These are phyloP conservation scores for Leccinum uliginosum DNA, from an alignment of 768 basidiomycete genomes.

Conservation along the genomic window DNA sequence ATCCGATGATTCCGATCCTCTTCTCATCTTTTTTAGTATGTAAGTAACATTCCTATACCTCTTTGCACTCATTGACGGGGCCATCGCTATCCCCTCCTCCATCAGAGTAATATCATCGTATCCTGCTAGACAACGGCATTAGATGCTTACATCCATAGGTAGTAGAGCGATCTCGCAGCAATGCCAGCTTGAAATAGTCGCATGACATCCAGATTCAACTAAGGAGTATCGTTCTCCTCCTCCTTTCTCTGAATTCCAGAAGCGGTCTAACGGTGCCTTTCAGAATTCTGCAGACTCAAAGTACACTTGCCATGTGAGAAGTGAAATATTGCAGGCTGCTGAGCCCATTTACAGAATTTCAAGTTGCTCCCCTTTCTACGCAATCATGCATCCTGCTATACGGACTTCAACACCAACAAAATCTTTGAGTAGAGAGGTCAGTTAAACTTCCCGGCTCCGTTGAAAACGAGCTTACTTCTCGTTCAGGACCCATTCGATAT, in stretches of 20 bases:
- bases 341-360: no score
- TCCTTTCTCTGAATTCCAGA: no score
- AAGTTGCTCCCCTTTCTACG: not conserved
- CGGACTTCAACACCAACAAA: conserved; percentile 37
- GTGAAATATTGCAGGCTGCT: not conserved
- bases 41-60: not conserved
- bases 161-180: not conserved
- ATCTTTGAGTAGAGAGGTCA: conserved; percentile 24
- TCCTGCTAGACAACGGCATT: conserved; percentile 7
- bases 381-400: not conserved
- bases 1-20: not conserved
- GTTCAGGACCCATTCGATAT: conserved; percentile 44
- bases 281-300: no score
- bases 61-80: not conserved
- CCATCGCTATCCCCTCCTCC: no score
- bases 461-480: conserved; percentile 35
- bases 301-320: not conserved
- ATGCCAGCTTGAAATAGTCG: no score
- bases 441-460: not conserved
- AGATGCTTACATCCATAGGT: not conserved
- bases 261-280: no score
- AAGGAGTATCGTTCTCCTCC: no score
- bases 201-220: no score
- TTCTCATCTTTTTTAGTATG: not conserved
- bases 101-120: conserved; percentile 5